These are phyloP conservation scores for Torulaspora delbrueckii DNA, from an alignment of 805 yeast genomes.

Conservation along the genomic window DNA sequence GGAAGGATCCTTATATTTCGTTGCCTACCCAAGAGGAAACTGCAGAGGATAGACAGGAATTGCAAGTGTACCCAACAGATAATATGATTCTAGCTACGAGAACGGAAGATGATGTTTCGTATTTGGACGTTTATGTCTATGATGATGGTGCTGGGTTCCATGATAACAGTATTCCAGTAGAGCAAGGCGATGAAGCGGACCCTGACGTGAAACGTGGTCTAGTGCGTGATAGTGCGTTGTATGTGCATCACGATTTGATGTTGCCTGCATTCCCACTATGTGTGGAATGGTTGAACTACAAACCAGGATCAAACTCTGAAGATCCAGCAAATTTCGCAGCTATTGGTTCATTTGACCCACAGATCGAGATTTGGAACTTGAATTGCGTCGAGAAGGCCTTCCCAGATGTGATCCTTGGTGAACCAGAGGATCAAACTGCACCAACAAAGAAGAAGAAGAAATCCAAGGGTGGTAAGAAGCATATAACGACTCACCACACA, in stretches of 20 bases:
- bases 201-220: constrained; percentile 72
- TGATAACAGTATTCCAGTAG: constrained; percentile 58
- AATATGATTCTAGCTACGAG: constrained; percentile 85
- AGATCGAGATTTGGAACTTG: constrained; percentile 93
- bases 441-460: constrained; percentile 49
- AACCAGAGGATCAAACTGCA: constrained; percentile 45
- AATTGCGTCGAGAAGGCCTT: constrained; percentile 90
- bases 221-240: constrained; percentile 67
- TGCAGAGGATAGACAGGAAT: constrained; percentile 75
- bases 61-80: constrained; percentile 84
- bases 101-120: constrained; percentile 93
- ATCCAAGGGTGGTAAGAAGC: constrained; percentile 45
- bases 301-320: constrained; percentile 48
- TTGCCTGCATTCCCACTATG: constrained; percentile 95
- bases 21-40: constrained; percentile 49
- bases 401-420: constrained; percentile 91
- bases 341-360: constrained; percentile 94
- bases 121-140: constrained; percentile 87
- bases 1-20: constrained; percentile 41
- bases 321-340: constrained; percentile 89
- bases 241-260: constrained; percentile 96
- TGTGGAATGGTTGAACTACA: constrained; percentile 88
- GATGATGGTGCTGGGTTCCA: constrained; percentile 92
- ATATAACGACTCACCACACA: constrained; percentile 72
- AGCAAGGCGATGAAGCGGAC: constrained; percentile 56